Conservation (phyloP, 2,329 filamentous ascomycete species). For the Ophiostoma sp. region DNA sequence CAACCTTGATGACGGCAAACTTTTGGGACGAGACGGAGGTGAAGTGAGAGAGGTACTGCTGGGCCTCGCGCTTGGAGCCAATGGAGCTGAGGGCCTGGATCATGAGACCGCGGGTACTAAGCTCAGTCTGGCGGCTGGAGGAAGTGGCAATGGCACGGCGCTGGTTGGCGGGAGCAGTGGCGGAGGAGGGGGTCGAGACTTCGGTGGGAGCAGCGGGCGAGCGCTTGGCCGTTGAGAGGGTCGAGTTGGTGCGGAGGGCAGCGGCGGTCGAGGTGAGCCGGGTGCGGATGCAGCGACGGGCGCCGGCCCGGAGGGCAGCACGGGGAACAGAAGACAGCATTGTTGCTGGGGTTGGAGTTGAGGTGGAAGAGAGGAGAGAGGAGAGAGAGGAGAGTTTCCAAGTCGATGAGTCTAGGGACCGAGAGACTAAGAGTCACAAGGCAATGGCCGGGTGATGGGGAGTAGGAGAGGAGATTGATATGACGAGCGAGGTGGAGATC, state of each 20-base stretch:
- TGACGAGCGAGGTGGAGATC: constrained; percentile 12
- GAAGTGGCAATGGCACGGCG: constrained; percentile 36
- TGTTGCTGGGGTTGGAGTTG: neutral
- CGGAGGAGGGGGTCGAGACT: neutral
- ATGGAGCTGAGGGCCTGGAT: constrained; percentile 92
- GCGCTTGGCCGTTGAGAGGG: constrained; percentile 21
- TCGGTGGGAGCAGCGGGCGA: constrained; percentile 10
- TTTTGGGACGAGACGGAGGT: constrained; percentile 93
- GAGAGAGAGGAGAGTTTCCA: neutral
- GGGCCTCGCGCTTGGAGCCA: constrained; percentile 89
- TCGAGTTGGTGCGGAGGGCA: constrained; percentile 16
- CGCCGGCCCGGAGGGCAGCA: constrained; percentile 40
- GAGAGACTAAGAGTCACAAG: constrained; percentile 7
- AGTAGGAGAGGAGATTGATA: neutral
- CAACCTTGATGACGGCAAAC: constrained; percentile 97
- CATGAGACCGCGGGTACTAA: constrained; percentile 70
- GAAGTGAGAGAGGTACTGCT: constrained; percentile 97
- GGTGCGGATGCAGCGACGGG: constrained; percentile 38
- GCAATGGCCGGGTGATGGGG: neutral
- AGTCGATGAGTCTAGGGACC: neutral
- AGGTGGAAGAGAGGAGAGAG: neutral
- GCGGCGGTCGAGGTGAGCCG: constrained; percentile 30
- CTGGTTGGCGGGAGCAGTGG: constrained; percentile 19
- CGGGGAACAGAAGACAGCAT: constrained; percentile 44
- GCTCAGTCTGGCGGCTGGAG: constrained; percentile 40